Evolutionary conservation across 2,329 filamentous ascomycete species (phyloP), one percentile per base, ranked within the genome.

Genomic region (Pestalotiopsis fici): DNA sequence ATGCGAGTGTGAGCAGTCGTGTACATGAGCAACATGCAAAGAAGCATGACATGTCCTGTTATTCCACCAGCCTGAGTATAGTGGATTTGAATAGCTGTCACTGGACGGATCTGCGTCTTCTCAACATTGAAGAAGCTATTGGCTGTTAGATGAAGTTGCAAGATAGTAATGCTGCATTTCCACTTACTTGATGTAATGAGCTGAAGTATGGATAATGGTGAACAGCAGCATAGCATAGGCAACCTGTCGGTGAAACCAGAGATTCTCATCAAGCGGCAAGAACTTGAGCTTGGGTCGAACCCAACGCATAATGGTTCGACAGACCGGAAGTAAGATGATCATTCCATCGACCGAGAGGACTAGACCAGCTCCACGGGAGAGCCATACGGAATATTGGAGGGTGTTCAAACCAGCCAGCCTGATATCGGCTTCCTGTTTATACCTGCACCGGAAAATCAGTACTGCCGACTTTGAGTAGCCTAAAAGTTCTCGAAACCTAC

Each of bases 1-100:
- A 99, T 98, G 72, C 93, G 92, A 74, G 92, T 88, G 77, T 99
- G 96, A 2, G 96, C 92, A 0, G 95, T 98, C 1, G 96, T 99
- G 82, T 97, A 99, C 87, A 99, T 99, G 70, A 99, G 83, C 70
- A 99, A 83, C 96, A 99, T 99, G 86, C 95, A 98, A n/a, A 99
- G 86, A 28, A 98, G 88, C 96, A 99, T 99, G 70, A 98, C 88
- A 80, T 99, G 96, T 6, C 96, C 96, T 2, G 96, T 99, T 70
- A 98, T 92, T 69, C 96, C 96, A 75, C 94, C 95, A 62, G 94
- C 88, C 77, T 97, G 88, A 1, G 89, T 87, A 78, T 97, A 99
- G 80, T 98, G 96, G 71, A 98, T 97, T 76, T 98, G 87, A 6
- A 98, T 81, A 3, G 96, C 96, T 3, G 90, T 89, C 59, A 93